Evolutionary conservation across 306 rosid genomes (phyloP), one percentile per base, ranked within the genome.

Genomic region (Acacia confusa): DNA sequence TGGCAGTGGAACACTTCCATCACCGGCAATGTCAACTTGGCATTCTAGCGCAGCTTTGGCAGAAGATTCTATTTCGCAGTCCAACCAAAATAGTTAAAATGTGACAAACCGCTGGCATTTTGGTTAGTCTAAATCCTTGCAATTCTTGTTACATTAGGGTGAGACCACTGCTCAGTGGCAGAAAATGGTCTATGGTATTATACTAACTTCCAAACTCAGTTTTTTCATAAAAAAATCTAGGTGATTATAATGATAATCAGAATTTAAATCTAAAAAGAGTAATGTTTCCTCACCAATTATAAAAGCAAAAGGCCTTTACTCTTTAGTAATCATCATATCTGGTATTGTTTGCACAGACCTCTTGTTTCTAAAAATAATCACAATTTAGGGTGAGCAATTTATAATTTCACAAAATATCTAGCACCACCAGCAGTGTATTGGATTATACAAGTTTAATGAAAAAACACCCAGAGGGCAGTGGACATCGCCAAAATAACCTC

Each of bases 281-380:
- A 19, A 70, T 50, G 7, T 30, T n/a, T 3, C 41, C 66, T 16
- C 81, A 12, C 47, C 47, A 70, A 79, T 25, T 27, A 40, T 30
- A 47, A 63, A 70, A 53, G 16, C 20, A 79, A 55, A 8, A 17
- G 16, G 34, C 38, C 38, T 34, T 34, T 34, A 34, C 38, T 30
- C 45, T 58, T 57, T 36, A 2, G 70, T 68, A 70, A 70, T 70
- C 57, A 79, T 70, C 70, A 55, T 61, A 41, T 41, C 58, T 58
- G 43, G 28, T 22, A 25, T 53, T 65, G 15, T 65, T 70, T 55
- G 60, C 24, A 69, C n/a, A 24, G 25, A 36, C 15, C 32, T 4
- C 16, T n/a, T n/a, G 17, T n/a, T n/a, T 40, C 9, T 40, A 69
- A 20, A 41, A 9, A 11, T 57, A 22, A 20, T 40, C 25, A n/a